These are phyloP conservation scores for Stephanocyclus meneghinianus DNA, from an alignment of 352 stramenopile species.

Conservation along the genomic window DNA sequence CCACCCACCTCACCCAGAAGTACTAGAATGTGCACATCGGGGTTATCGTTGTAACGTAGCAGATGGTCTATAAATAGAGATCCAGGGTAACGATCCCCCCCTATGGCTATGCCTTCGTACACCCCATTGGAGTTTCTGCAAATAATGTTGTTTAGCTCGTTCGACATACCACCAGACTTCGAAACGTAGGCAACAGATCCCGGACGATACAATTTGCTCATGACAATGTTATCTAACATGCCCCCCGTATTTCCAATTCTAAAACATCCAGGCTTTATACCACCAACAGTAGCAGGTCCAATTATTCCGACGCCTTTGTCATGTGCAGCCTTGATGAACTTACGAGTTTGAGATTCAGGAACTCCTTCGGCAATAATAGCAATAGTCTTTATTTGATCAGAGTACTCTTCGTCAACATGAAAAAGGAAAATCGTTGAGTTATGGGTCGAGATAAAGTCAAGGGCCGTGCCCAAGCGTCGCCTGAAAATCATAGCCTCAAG, in stretches of 20 bases:
- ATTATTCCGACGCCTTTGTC: constrained; percentile 92
- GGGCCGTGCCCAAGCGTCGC: too few relatives aligned
- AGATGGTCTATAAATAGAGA: constrained; percentile 96
- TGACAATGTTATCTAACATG: constrained; percentile 98
- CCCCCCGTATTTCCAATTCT: constrained; percentile 96
- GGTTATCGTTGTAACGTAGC: constrained; percentile 93
- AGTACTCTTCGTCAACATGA: constrained; percentile 74
- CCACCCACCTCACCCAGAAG: constrained; percentile 93
- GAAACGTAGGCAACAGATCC: constrained; percentile 95
- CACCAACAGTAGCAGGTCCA: constrained; percentile 93
- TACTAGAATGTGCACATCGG: constrained; percentile 94
- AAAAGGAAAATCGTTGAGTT: too few relatives aligned
- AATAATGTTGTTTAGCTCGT: constrained; percentile 98
- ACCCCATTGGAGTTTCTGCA: constrained; percentile 93
- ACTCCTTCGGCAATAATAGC: constrained; percentile 97
- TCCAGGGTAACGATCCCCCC: constrained; percentile 92
- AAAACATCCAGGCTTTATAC: constrained; percentile 94
- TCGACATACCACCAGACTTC: constrained; percentile 95
- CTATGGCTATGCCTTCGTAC: constrained; percentile 87
- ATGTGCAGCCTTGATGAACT: constrained; percentile 90
- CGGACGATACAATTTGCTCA: constrained; percentile 94
- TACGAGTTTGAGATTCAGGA: constrained; percentile 91
- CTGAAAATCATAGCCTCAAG: too few relatives aligned
- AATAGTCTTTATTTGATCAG: constrained; percentile 91
- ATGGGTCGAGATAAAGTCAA: too few relatives aligned